Evolutionary conservation across 2,329 filamentous ascomycete genomes (phyloP).

Genomic region (Daldinia sp.): DNA sequence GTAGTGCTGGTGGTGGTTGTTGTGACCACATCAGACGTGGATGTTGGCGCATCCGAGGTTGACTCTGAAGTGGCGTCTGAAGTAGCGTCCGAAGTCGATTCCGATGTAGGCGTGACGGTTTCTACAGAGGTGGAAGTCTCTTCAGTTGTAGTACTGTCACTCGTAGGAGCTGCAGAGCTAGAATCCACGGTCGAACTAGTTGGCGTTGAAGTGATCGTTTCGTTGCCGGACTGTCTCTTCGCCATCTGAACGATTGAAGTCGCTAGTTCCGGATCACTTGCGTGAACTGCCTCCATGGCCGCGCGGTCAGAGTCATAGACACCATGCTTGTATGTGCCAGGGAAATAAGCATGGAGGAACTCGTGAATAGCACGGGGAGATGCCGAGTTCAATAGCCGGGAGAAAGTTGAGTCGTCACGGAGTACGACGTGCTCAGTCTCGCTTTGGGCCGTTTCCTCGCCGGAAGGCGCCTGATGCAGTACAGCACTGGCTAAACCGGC

Average conservation of each 20-base stretch:
- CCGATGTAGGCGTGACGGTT: slow-evolving; percentile 15
- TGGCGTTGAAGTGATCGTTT: slow-evolving; percentile 47
- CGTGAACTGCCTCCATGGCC: slow-evolving; percentile 72
- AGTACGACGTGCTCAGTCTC: slow-evolving; percentile 33
- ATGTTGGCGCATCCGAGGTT: slow-evolving; percentile 30
- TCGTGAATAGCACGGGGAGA: slow-evolving; percentile 73
- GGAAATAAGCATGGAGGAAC: slow-evolving; percentile 72
- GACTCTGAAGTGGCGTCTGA: background rate
- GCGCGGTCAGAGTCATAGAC: slow-evolving; percentile 74
- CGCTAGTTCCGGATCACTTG: slow-evolving; percentile 71
- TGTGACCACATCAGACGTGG: slow-evolving; percentile 25
- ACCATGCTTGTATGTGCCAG: slow-evolving; percentile 74
- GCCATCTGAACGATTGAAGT: slow-evolving; percentile 73
- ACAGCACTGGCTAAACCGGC: slow-evolving; percentile 54
- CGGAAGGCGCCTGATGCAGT: slow-evolving; percentile 42
- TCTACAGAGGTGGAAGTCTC: slow-evolving; percentile 29
- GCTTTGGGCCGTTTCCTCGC: slow-evolving; percentile 32
- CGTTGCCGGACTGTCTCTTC: slow-evolving; percentile 63
- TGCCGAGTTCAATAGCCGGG: slow-evolving; percentile 66
- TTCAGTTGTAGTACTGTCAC: slow-evolving; percentile 41
- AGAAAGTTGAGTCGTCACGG: slow-evolving; percentile 57
- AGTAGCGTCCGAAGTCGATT: slow-evolving; percentile 10
- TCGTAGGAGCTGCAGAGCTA: slow-evolving; percentile 24
- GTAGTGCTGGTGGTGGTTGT: slow-evolving; percentile 22
- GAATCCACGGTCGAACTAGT: slow-evolving; percentile 31